Conservation (phyloP, 345 rosid species). For the Clausena lansium region DNA sequence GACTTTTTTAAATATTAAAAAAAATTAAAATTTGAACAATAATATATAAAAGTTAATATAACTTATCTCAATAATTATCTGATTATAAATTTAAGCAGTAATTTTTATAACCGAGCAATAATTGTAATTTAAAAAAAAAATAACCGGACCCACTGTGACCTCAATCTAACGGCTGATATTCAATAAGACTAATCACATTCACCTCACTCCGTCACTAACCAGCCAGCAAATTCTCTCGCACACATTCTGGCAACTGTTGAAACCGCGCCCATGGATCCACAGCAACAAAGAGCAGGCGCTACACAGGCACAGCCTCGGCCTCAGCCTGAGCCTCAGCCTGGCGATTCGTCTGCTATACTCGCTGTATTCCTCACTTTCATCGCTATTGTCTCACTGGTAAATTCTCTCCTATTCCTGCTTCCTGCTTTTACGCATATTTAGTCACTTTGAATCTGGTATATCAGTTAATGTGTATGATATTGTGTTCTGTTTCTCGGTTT, state of each 20-base stretch:
- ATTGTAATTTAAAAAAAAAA: too few species aligned
- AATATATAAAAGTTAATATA: too few species aligned
- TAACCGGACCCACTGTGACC: too few species aligned
- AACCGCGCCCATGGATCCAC: slow-evolving; percentile 51
- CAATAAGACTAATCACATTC: not conserved
- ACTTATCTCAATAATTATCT: too few species aligned
- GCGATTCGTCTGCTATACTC: slow-evolving; percentile 29
- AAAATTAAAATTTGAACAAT: too few species aligned
- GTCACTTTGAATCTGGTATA: not conserved
- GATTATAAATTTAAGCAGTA: too few species aligned
- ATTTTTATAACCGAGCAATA: too few species aligned
- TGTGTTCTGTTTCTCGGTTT: not conserved
- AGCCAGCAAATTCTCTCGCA: not conserved
- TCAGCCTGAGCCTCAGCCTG: slow-evolving; percentile 26
- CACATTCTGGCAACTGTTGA: not conserved
- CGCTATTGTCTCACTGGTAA: slow-evolving; percentile 45
- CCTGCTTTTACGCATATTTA: not conserved
- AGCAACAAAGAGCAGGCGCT: slow-evolving; percentile 30
- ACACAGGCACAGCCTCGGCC: slow-evolving; percentile 18
- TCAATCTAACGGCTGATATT: not conserved
- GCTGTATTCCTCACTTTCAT: slow-evolving; percentile 35
- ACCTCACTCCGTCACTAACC: too few species aligned
- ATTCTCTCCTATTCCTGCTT: not conserved
- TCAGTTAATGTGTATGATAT: not conserved
- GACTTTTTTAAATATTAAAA: too few species aligned